phyloP scores from a whole-genome alignment of 2,329 filamentous ascomycete species.

The Amesomyces nigricolor region DNA sequence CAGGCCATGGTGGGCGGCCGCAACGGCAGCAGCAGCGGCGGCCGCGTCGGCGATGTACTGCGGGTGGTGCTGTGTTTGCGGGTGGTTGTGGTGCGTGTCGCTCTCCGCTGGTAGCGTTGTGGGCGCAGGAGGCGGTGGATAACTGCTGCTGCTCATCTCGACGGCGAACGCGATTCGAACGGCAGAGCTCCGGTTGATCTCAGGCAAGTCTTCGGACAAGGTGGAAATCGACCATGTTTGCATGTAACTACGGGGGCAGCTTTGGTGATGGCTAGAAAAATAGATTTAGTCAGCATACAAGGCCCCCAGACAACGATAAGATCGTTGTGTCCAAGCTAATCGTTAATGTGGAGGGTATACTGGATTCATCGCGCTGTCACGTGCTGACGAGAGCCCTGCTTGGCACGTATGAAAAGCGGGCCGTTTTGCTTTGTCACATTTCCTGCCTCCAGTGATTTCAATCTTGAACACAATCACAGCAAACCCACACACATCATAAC shows the following conservation, averaged over 20 bases:
- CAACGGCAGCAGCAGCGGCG: slow-evolving; percentile 18
- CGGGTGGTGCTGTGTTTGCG: slow-evolving; percentile 6
- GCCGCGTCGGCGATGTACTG: slow-evolving; percentile 14
- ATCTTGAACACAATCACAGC: too few species aligned
- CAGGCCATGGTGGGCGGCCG: slow-evolving; percentile 25
- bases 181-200: slow-evolving; percentile 22
- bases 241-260: background rate
- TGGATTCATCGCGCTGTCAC: too few species aligned
- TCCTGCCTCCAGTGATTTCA: too few species aligned
- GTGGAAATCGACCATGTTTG: slow-evolving; percentile 22
- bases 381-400: too few species aligned
- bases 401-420: too few species aligned
- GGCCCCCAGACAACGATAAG: too few species aligned
- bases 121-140: slow-evolving; percentile 18
- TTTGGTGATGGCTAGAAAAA: too few species aligned
- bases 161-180: background rate
- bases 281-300: too few species aligned
- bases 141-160: slow-evolving; percentile 17
- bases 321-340: too few species aligned
- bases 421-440: too few species aligned
- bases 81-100: slow-evolving; percentile 2
- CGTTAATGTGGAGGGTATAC: too few species aligned
- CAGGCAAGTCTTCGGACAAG: slow-evolving; percentile 26
- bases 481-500: too few species aligned
- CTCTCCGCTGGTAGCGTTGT: slow-evolving; percentile 4